Percentiles rank a stretch among this genome's conserved stretches.
These are phyloP conservation scores for Fusarium lyarnte DNA, from an alignment of 2,329 filamentous ascomycete species.

Conservation along the genomic window DNA sequence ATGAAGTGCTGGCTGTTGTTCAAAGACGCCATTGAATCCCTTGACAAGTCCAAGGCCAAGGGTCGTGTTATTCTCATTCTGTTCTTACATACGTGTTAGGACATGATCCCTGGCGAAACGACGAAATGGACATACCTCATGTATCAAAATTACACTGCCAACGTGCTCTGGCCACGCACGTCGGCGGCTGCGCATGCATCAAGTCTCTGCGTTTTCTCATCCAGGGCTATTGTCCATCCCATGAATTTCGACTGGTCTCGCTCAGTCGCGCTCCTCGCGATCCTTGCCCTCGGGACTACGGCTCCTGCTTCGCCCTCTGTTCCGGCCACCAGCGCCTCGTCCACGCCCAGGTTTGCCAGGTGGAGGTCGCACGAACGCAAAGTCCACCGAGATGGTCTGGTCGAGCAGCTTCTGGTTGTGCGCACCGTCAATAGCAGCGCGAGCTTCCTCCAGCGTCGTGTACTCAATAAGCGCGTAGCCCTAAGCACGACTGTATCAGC, in stretches of 20 bases:
- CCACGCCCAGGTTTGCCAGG: constrained; percentile 60
- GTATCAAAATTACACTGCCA: constrained; percentile 41
- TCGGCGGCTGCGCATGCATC: constrained; percentile 31
- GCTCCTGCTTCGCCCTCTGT: constrained; percentile 60
- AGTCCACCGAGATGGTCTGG: constrained; percentile 83
- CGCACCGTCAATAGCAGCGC: constrained; percentile 83
- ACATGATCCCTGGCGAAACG: too few species aligned
- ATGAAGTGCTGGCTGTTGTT: background rate
- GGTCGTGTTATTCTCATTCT: constrained; percentile 9
- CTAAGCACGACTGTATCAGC: constrained; percentile 52
- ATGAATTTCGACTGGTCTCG: background rate
- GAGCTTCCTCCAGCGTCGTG: constrained; percentile 79
- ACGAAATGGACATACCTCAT: constrained; percentile 39
- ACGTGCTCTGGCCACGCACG: constrained; percentile 41
- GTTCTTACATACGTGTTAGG: constrained; percentile 14
- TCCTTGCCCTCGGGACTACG: constrained; percentile 57
- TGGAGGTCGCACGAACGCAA: constrained; percentile 84
- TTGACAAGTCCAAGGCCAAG: background rate
- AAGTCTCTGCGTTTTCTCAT: background rate
- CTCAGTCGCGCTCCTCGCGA: constrained; percentile 47
- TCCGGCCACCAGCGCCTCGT: constrained; percentile 52
- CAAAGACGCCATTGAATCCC: background rate
- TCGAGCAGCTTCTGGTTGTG: constrained; percentile 81
- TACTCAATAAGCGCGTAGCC: constrained; percentile 90
- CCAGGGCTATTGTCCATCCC: background rate